Evolutionary conservation across 2,329 filamentous ascomycete species (phyloP), one percentile per base, ranked within the genome.

Genomic region (Boeremia lycopersici): DNA sequence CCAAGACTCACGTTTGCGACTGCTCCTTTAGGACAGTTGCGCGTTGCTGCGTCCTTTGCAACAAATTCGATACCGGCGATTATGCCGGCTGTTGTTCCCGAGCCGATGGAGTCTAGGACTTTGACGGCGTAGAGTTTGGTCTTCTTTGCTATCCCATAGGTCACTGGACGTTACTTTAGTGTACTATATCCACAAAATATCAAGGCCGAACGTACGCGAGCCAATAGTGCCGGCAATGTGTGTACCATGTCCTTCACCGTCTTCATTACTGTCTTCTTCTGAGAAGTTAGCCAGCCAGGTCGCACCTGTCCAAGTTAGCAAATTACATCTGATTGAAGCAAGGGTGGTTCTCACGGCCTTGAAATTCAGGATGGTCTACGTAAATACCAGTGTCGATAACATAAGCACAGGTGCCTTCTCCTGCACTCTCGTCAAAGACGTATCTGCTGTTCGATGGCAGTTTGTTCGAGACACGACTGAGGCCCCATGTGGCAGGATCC

Each of bases 321-420:
- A 42, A 34, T 4, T 30, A 4, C 12, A 26, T 11, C 5, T 6
- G 2, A 3, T 12, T 13, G 23, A 8, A n/a, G 23, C 26, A 36
- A 6, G 3, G 23, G 15, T 26, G 3, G n/a, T 26, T 67, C 70
- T 2, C 67, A 69, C 74, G 71, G 41, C 67, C 68, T 62, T 69
- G 67, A 17, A 75, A 74, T 12, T 76, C 71, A 4, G 67, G 60
- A 71, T 89, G 86, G 3, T 76, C 78, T 15, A 74, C 70, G 34
- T 76, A 73, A 68, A 89, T 83, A 57, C 87, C 86, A 6, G 86
- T 88, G 71, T 89, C 87, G 26, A 89, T 80, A 17, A 89, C 76
- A 68, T 84, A 89, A 25, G 79, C 82, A 17, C 82, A 86, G 63
- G 70, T 70, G 13, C 70, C 70, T 26, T 64, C 56, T 15, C 75